phyloP scores from a whole-genome alignment of 2,329 filamentous ascomycete genomes.

The Thielaviopsis ethacetica region DNA sequence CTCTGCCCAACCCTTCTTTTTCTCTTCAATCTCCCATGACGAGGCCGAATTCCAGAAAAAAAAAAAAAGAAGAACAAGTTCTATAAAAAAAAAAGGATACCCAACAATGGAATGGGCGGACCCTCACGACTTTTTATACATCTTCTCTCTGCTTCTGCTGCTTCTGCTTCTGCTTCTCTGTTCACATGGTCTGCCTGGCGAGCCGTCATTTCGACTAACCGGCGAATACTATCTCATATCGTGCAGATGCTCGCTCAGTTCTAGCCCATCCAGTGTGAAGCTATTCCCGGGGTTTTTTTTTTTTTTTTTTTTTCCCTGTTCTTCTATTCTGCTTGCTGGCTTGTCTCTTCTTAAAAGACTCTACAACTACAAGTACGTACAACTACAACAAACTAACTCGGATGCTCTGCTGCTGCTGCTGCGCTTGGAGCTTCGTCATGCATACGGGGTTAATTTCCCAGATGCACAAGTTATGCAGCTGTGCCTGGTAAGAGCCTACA shows the following conservation, averaged over 20 bases:
- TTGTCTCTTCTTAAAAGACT: too few relatives aligned
- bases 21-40: too few relatives aligned
- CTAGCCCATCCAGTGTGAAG: not conserved
- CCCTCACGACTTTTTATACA: not conserved
- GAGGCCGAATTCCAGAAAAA: not conserved
- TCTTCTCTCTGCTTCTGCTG: not conserved
- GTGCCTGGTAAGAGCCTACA: not conserved
- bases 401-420: too few relatives aligned
- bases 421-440: not conserved
- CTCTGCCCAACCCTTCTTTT: too few relatives aligned
- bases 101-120: not conserved
- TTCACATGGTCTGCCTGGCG: too few relatives aligned
- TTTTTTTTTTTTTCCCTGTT: too few relatives aligned
- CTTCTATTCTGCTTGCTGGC: too few relatives aligned
- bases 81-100: not conserved
- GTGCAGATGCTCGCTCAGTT: not conserved
- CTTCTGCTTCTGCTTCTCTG: too few relatives aligned
- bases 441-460: not conserved
- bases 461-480: not conserved
- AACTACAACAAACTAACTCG: too few relatives aligned
- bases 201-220: not conserved
- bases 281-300: too few relatives aligned
- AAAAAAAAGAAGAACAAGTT: not conserved
- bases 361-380: too few relatives aligned
- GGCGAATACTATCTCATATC: not conserved